Evolutionary conservation across 1,284 basidiomycete genomes (phyloP).

Genomic region (Cutaneotrichosporon spelunceum): DNA sequence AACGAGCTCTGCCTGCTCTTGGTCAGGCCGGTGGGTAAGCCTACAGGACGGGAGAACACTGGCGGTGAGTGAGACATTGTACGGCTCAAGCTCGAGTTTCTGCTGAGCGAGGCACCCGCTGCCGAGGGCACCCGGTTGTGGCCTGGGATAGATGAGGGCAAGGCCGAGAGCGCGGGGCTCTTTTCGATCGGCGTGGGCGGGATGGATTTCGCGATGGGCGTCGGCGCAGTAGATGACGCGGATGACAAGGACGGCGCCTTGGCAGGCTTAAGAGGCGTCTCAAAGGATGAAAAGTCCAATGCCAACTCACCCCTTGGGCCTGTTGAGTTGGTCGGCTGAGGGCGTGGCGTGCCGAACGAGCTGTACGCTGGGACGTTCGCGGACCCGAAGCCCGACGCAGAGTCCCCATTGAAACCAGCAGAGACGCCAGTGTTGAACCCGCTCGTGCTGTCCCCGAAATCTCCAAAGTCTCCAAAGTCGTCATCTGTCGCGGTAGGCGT

Average conservation of each 20-base stretch:
- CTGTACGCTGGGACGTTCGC: not conserved
- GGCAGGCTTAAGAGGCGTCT: not conserved
- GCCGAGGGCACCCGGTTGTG: not conserved
- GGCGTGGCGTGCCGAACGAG: not conserved
- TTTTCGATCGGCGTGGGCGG: not conserved
- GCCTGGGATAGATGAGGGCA: not conserved
- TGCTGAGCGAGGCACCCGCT: not conserved
- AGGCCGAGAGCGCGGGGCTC: not conserved
- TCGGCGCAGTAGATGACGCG: constrained; percentile 9
- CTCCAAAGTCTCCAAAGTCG: constrained; percentile 22
- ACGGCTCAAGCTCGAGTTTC: not conserved
- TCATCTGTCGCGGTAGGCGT: constrained; percentile 6
- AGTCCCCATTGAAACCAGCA: not conserved
- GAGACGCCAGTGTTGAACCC: not conserved
- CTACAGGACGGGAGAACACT: constrained; percentile 1
- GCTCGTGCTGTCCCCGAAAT: constrained; percentile 2
- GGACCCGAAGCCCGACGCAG: not conserved
- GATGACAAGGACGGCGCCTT: not conserved
- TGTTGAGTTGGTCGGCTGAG: not conserved
- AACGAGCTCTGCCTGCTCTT: constrained; percentile 1
- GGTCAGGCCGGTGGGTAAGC: constrained; percentile 1
- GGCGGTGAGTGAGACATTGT: not conserved
- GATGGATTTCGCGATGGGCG: constrained; percentile 14
- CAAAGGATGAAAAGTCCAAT: constrained; percentile 1
- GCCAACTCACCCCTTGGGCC: no score